A percentile compares a stretch with the other conserved stretches of the same genome.
Evolutionary conservation across 148 eudicot genomes (phyloP).

Genomic region (Diospyros lotus): DNA sequence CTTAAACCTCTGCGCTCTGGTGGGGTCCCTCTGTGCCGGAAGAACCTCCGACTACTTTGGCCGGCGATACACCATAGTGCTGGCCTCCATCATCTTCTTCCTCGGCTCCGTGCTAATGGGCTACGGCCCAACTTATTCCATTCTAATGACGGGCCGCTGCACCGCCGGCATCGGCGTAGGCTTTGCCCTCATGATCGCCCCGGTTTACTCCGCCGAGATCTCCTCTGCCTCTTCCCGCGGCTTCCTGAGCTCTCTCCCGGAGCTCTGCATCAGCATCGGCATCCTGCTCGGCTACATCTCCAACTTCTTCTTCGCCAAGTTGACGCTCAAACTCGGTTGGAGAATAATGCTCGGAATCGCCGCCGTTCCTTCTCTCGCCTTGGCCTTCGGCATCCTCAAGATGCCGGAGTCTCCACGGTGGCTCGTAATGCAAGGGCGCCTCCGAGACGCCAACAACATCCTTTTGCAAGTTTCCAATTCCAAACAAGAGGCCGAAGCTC

Average conservation of each 20-base stretch:
- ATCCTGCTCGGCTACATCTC: constrained; percentile 62
- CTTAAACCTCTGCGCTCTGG: constrained; percentile 57
- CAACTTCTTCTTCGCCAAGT: constrained; percentile 38
- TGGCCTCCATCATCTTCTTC: constrained; percentile 56
- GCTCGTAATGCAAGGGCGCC: constrained; percentile 66
- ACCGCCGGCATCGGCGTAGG: constrained; percentile 75
- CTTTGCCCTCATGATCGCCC: constrained; percentile 73
- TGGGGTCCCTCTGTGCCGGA: constrained; percentile 68
- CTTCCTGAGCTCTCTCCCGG: constrained; percentile 59
- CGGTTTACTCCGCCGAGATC: constrained; percentile 75
- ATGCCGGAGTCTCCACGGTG: constrained; percentile 41
- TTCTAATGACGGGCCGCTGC: constrained; percentile 56
- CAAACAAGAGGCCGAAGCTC: constrained; percentile 42
- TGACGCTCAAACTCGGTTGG: constrained; percentile 53
- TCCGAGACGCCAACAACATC: constrained; percentile 40
- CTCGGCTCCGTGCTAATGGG: constrained; percentile 73
- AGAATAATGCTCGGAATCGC: constrained; percentile 74
- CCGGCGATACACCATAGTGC: constrained; percentile 58
- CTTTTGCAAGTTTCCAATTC: constrained; percentile 36
- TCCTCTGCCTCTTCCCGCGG: constrained; percentile 64
- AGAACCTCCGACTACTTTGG: constrained; percentile 66
- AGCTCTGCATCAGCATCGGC: constrained; percentile 62
- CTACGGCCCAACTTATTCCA: constrained; percentile 46
- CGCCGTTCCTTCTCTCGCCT: constrained; percentile 45
- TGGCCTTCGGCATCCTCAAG: constrained; percentile 11